Percentiles rank a stretch among this genome's conserved stretches.
Conservation (phyloP, 2,329 filamentous ascomycete genomes). For the Nigrospora oryzae region DNA sequence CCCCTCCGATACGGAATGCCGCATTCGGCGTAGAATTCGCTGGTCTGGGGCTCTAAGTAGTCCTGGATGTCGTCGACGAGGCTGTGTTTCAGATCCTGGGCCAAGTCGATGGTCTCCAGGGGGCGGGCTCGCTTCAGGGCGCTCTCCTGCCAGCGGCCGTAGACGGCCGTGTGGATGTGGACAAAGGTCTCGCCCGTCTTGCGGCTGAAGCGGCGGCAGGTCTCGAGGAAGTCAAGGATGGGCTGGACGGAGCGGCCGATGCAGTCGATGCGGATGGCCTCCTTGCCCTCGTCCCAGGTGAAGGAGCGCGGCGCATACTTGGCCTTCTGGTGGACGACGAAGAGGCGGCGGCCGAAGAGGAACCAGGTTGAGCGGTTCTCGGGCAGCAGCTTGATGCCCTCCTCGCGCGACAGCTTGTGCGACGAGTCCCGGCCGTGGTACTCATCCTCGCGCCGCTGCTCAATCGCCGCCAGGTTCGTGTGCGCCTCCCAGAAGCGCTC, state of each 20-base stretch:
- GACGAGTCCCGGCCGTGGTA: not conserved
- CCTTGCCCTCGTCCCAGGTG: not conserved
- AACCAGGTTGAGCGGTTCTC: not conserved
- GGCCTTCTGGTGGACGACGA: not conserved
- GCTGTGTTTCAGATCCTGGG: constrained; percentile 79
- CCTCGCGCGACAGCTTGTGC: not conserved
- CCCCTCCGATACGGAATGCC: constrained; percentile 88
- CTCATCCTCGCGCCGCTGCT: not conserved
- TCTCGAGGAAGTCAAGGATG: not conserved
- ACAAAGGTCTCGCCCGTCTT: not conserved
- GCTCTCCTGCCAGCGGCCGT: too few relatives aligned
- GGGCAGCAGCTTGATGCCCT: not conserved
- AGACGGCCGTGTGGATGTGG: not conserved
- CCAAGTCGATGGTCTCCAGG: constrained; percentile 76
- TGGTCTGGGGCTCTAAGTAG: constrained; percentile 66
- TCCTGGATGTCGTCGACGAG: constrained; percentile 76
- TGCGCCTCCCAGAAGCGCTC: not conserved
- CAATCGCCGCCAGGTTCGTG: not conserved
- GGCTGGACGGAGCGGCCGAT: not conserved
- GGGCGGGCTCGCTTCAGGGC: constrained; percentile 40
- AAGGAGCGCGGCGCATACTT: not conserved
- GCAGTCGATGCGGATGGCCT: not conserved
- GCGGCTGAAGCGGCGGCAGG: not conserved
- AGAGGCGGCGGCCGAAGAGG: not conserved
- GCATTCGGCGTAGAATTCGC: constrained; percentile 81